Evolutionary conservation across 768 basidiomycete species (phyloP), one percentile per base, ranked within the genome.

Genomic region (Auriscalpium vulgare): DNA sequence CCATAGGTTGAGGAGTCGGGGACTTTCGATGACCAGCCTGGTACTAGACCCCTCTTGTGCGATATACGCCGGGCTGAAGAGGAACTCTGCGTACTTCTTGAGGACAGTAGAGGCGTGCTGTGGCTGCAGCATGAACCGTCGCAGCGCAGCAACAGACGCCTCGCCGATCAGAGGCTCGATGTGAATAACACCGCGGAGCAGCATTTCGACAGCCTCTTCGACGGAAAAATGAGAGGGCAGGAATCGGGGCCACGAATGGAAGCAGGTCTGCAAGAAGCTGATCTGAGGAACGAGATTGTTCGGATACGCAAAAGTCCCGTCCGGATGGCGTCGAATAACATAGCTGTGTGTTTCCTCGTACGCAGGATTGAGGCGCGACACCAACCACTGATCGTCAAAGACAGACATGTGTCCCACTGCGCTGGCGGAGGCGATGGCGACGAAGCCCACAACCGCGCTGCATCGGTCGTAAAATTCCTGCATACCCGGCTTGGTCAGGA

Each of bases 161-260:
- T 86, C 83, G 38, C 79, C 80, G 1, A 95, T 74, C 2, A 71
- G 63, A 1, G 90, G 88, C 59, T 97, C 91, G 35, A 93, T 83
- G 61, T 95, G 94, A 23, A 91, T 77, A n/a, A 91, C 79, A 2
- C 88, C 89, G 37, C 83, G 80, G 47, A 94, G 74, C 23, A 95
- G 79, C 76, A 91, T 83, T 60, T 91, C 87, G 51, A 91, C 75
- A 0, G 84, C 80, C 45, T 87, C 85, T 10, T 75, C 66, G 49
- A 87, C 67, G 45, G 80, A 63, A 36, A 81, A 68, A 4, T 73
- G 74, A 2, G 77, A 69, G 64, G 85, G 81, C 45, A 93, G 74
- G 63, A 83, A 88, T 3, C 94, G 82, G 0, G 94, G 94, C 84
- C 92, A 88, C 6, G 88, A 80, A 57, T 87, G 85, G 68, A 93